Conservation (phyloP, 2,329 filamentous ascomycete genomes). For the Ophiostoma angusticollis region DNA sequence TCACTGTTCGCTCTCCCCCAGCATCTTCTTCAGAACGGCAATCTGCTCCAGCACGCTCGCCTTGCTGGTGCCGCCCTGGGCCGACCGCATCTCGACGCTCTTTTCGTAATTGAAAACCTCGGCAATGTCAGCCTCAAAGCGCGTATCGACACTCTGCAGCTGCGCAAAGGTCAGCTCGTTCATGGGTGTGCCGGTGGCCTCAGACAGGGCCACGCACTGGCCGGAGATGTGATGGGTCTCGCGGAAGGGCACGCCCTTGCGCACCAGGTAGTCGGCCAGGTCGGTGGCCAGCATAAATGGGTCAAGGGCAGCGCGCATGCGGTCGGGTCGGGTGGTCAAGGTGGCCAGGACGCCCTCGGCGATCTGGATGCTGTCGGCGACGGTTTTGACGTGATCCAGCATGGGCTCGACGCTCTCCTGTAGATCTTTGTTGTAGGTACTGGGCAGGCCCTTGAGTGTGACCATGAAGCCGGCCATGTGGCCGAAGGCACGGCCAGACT, state of each 20-base stretch:
- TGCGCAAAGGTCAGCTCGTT: conserved; percentile 55
- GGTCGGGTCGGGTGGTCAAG: conserved; percentile 53
- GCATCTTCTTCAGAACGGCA: conserved; percentile 12
- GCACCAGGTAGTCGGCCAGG: conserved; percentile 53
- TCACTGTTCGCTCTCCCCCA: conserved; percentile 1
- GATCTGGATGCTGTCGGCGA: conserved; percentile 70
- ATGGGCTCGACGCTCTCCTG: conserved; percentile 81
- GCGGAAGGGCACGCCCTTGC: conserved; percentile 65
- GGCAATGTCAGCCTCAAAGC: conserved; percentile 60
- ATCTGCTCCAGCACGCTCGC: conserved; percentile 20
- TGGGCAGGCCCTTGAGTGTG: conserved; percentile 58
- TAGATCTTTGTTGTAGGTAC: conserved; percentile 84
- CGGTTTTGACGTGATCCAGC: conserved; percentile 70
- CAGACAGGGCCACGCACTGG: conserved; percentile 58
- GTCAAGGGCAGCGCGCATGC: conserved; percentile 67
- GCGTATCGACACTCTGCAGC: conserved; percentile 51
- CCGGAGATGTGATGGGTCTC: conserved; percentile 76
- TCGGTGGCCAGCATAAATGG: conserved; percentile 74
- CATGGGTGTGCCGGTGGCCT: conserved; percentile 55
- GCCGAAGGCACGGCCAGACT: conserved; percentile 63
- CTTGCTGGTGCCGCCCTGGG: conserved; percentile 67
- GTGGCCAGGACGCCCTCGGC: conserved; percentile 70
- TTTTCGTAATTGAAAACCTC: conserved; percentile 68
- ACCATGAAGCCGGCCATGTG: conserved; percentile 72
- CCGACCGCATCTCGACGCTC: conserved; percentile 66